These are phyloP conservation scores for Scedosporium dehoogii DNA, from an alignment of 2,329 filamentous ascomycete species.

Conservation along the genomic window DNA sequence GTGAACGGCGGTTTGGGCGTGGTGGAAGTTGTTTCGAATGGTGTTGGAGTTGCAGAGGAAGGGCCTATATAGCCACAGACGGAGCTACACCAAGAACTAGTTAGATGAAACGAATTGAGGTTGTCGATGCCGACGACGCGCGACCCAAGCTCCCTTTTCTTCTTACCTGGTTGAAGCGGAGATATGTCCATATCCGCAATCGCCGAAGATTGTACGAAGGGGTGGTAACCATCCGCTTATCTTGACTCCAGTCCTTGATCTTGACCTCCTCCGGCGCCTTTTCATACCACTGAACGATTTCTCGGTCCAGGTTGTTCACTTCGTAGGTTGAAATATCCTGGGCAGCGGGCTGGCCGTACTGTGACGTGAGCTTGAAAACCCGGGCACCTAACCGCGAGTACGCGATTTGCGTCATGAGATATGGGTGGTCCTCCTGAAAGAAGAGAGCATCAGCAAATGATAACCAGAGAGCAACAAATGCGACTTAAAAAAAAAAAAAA, in stretches of 20 bases:
- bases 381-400: slow-evolving; percentile 78
- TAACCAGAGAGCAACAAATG: background rate
- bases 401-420: slow-evolving; percentile 72
- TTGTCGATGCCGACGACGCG: no score
- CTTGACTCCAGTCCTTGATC: slow-evolving; percentile 49
- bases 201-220: slow-evolving; percentile 59
- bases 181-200: slow-evolving; percentile 72
- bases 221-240: slow-evolving; percentile 40
- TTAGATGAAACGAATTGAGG: background rate
- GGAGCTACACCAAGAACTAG: slow-evolving; percentile 38
- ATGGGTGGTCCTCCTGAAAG: slow-evolving; percentile 46
- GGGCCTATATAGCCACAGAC: slow-evolving; percentile 80
- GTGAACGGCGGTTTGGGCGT: slow-evolving; percentile 65
- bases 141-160: no score
- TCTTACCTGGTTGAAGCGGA: slow-evolving; percentile 67
- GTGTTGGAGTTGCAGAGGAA: slow-evolving; percentile 76
- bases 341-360: slow-evolving; percentile 50
- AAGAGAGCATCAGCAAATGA: slow-evolving; percentile 12
- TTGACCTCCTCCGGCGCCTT: slow-evolving; percentile 53
- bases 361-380: slow-evolving; percentile 74
- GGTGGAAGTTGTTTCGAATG: slow-evolving; percentile 64
- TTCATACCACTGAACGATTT: slow-evolving; percentile 81
- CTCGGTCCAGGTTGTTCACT: slow-evolving; percentile 71
- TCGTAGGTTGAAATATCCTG: slow-evolving; percentile 61
- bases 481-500: background rate